These are phyloP conservation scores for Ophiostoma ulmi DNA, from an alignment of 2,329 filamentous ascomycete genomes.

Conservation along the genomic window DNA sequence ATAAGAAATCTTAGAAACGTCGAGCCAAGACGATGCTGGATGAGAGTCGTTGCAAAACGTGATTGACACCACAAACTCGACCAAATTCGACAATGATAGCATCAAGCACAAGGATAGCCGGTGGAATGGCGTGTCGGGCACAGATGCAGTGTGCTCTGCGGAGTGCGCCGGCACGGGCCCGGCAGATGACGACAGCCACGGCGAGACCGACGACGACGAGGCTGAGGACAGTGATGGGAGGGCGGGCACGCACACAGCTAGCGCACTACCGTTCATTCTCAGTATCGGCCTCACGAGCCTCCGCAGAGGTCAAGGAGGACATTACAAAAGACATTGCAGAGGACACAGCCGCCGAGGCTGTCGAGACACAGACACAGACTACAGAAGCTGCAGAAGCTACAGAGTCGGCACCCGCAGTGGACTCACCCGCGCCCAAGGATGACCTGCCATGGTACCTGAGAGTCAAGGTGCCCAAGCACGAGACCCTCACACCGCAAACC, in stretches of 20 bases:
- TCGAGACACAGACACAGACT: not conserved
- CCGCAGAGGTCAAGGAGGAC: not conserved
- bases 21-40: not conserved
- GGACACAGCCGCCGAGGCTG: not conserved
- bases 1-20: slow-evolving; percentile 12
- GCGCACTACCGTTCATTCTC: slow-evolving; percentile 6
- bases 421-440: not conserved
- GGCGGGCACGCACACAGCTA: not conserved
- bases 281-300: not conserved
- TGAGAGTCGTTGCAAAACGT: not conserved
- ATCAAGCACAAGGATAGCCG: slow-evolving; percentile 21
- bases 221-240: not conserved
- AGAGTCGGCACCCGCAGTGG: not conserved
- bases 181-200: slow-evolving; percentile 1
- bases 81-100: slow-evolving; percentile 20
- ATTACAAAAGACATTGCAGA: not conserved
- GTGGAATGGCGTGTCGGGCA: slow-evolving; percentile 16
- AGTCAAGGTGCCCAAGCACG: slow-evolving; percentile 55
- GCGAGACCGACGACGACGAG: not conserved
- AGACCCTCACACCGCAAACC: slow-evolving; percentile 44
- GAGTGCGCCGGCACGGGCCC: not conserved
- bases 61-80: not conserved
- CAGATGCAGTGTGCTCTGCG: slow-evolving; percentile 17
- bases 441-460: slow-evolving; percentile 72
- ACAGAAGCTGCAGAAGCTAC: not conserved